Percentiles rank a stretch among this genome's conserved stretches.
Conservation (phyloP, 768 basidiomycete genomes). For the Suillus clintonianus region DNA sequence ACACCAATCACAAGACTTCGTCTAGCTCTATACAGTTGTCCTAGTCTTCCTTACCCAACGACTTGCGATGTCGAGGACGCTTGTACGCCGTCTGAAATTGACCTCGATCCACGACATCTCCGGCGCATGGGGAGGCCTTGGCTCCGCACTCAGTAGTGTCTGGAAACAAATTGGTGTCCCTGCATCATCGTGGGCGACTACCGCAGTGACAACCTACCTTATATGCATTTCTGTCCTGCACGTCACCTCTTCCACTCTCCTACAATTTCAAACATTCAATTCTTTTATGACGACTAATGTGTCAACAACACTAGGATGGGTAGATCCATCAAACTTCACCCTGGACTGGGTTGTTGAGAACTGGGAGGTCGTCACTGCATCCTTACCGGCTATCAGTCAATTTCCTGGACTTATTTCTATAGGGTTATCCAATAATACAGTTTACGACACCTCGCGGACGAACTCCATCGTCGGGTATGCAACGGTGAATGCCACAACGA, state of each 20-base stretch:
- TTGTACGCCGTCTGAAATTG: conserved; percentile 12
- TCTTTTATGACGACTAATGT: too few relatives aligned
- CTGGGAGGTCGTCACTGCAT: not conserved
- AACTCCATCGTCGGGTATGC: not conserved
- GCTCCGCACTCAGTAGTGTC: conserved; percentile 5
- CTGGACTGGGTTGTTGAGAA: too few relatives aligned
- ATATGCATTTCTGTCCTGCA: too few relatives aligned
- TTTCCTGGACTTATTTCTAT: not conserved
- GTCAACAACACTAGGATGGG: too few relatives aligned
- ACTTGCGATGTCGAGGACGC: conserved; percentile 11
- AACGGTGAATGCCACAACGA: conserved; percentile 4
- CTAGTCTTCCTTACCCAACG: conserved; percentile 14
- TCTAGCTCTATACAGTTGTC: conserved; percentile 11
- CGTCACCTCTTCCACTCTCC: too few relatives aligned
- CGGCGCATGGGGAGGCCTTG: conserved; percentile 19
- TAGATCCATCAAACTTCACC: too few relatives aligned
- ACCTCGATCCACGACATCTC: conserved; percentile 16
- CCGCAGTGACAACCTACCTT: too few relatives aligned
- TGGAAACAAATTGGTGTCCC: too few relatives aligned
- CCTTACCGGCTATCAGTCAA: not conserved
- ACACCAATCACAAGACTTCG: too few relatives aligned
- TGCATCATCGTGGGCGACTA: too few relatives aligned
- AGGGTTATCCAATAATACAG: not conserved
- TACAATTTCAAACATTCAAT: too few relatives aligned
- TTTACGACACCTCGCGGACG: not conserved